These are phyloP conservation scores for Moniliella sp. DNA, from an alignment of 1,284 basidiomycete species.

Conservation along the genomic window DNA sequence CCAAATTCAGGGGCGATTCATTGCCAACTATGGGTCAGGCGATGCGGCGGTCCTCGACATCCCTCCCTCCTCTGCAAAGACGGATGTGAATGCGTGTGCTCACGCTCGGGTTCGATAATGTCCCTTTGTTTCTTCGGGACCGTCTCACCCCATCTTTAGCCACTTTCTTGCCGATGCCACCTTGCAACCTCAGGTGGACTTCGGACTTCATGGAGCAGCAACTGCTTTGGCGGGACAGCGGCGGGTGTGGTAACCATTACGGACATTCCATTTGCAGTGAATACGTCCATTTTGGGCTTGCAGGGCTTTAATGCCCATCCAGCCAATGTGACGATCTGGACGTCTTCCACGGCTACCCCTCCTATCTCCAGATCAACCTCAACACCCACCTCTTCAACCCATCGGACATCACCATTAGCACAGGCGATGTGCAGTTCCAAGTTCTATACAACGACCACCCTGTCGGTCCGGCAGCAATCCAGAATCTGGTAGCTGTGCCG, in stretches of 20 bases:
- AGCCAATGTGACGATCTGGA: slow-evolving; percentile 44
- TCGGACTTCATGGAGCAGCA: slow-evolving; percentile 45
- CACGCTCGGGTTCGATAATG: slow-evolving; percentile 44
- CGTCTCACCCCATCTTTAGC: slow-evolving; percentile 43
- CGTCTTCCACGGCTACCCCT: slow-evolving; percentile 48
- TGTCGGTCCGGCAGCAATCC: slow-evolving; percentile 45
- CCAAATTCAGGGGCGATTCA: slow-evolving; percentile 46
- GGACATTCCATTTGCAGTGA: slow-evolving; percentile 47
- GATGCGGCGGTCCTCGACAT: slow-evolving; percentile 47
- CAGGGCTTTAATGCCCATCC: slow-evolving; percentile 48
- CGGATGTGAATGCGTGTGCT: slow-evolving; percentile 49
- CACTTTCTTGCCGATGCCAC: slow-evolving; percentile 51
- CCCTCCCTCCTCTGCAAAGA: slow-evolving; percentile 44
- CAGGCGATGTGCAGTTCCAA: slow-evolving; percentile 46
- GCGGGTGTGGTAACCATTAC: slow-evolving; percentile 45
- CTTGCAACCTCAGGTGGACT: slow-evolving; percentile 38
- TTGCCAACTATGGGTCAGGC: slow-evolving; percentile 41
- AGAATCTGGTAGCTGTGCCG: slow-evolving; percentile 30
- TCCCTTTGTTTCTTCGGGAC: slow-evolving; percentile 45
- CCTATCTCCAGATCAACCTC: slow-evolving; percentile 52
- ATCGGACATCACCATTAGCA: slow-evolving; percentile 51
- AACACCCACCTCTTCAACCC: slow-evolving; percentile 33
- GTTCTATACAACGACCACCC: slow-evolving; percentile 43
- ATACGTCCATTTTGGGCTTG: slow-evolving; percentile 46
- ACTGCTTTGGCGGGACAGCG: slow-evolving; percentile 47